These are phyloP conservation scores for Discostella pseudostelligera DNA, from an alignment of 108 stramenopile species.

Conservation along the genomic window DNA sequence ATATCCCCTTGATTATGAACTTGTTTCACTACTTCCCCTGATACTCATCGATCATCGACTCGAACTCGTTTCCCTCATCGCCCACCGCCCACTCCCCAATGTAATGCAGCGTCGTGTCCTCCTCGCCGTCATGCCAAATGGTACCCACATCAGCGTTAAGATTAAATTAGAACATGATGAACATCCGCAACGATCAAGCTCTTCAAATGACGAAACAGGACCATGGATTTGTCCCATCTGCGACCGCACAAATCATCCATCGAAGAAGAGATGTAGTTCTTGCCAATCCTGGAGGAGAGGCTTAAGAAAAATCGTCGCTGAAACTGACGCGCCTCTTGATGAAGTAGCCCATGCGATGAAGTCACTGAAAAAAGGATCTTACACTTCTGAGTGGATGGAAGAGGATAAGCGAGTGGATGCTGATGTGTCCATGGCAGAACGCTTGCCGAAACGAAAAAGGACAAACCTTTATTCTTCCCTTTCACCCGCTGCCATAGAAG, in stretches of 20 bases:
- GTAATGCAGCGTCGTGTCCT: conserved; percentile 15
- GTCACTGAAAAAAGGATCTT: not conserved
- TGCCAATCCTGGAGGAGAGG: conserved; percentile 31
- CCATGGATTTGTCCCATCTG: conserved; percentile 20
- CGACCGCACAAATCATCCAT: conserved; percentile 1
- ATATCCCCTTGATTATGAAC: too few species aligned
- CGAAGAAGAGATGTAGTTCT: conserved; percentile 23
- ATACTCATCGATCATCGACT: too few species aligned
- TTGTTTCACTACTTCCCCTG: too few species aligned
- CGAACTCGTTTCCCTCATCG: too few species aligned
- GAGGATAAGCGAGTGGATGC: conserved; percentile 8
- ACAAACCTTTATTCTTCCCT: conserved; percentile 26
- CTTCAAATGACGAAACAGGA: not conserved
- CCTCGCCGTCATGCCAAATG: conserved; percentile 18
- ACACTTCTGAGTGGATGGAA: not conserved
- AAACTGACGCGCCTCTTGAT: not conserved
- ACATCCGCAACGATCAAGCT: conserved; percentile 3
- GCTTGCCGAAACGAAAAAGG: conserved; percentile 25
- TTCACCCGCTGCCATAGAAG: conserved; percentile 27
- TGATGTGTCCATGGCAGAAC: conserved; percentile 12
- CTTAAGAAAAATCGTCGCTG: conserved; percentile 10
- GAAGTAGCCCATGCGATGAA: not conserved
- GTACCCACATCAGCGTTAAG: conserved; percentile 9
- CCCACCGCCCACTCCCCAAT: not conserved
- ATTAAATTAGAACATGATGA: conserved; percentile 13